phyloP scores from a whole-genome alignment of 75 land plant species.

The Pinus albicaulis region DNA sequence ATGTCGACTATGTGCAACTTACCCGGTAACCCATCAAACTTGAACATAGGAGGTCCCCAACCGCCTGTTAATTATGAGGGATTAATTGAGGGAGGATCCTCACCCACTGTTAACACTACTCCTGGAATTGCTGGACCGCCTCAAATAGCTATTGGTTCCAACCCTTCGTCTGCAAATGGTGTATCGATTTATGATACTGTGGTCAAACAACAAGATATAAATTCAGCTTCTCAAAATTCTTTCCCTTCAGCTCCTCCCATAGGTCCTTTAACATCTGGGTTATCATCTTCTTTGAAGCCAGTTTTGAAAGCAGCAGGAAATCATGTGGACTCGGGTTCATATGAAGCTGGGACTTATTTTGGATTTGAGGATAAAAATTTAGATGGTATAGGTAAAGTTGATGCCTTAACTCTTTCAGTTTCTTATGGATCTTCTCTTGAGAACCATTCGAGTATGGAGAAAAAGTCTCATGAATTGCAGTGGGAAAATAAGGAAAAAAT shows the following conservation, averaged over 20 bases:
- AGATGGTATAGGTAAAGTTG: background rate
- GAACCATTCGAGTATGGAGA: background rate
- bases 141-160: background rate
- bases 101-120: too few species aligned
- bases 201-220: background rate
- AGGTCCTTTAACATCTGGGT: background rate
- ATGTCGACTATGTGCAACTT: constrained; percentile 74
- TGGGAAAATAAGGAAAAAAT: background rate
- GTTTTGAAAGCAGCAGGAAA: background rate
- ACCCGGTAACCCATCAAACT: constrained; percentile 38
- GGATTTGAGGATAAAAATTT: background rate
- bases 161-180: background rate
- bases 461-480: background rate
- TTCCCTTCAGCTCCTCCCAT: background rate
- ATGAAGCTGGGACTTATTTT: background rate
- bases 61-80: too few species aligned
- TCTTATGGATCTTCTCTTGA: background rate
- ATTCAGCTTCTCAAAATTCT: background rate
- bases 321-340: background rate
- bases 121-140: too few species aligned
- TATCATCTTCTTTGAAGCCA: background rate
- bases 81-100: too few species aligned
- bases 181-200: background rate
- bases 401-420: background rate
- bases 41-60: too few species aligned